Evolutionary conservation across 768 basidiomycete species (phyloP), one percentile per base, ranked within the genome.

Genomic region (Coprinellus micaceus): DNA sequence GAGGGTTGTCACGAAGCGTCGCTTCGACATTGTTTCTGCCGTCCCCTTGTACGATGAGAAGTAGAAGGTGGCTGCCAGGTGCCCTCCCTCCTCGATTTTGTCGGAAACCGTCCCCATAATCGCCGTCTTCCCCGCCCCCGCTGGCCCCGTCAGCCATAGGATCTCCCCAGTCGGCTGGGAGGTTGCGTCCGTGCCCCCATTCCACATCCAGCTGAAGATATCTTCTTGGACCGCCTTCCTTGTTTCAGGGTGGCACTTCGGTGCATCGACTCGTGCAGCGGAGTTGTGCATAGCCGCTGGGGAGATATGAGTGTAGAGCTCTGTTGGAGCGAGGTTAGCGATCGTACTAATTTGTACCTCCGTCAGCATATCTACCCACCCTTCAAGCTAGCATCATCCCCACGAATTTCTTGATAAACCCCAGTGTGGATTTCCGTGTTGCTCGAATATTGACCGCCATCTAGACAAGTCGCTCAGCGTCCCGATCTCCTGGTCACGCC

Each of bases 101-200:
- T 54, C 53, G 6, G 43, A 19, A 3, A 46, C 46, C 2, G 41
- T 54, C 28, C 44, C 41, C 28, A 26, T 12, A 6, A 54, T 12
- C 4, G 43, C 43, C 4, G 53, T 45, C n/a, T 54, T 54, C 29
- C 53, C 53, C 13, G 53, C 41, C 17, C 53, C 53, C 10, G 53
- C 53, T 3, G 53, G 26, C 17, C 53, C 53, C 29, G 41, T 47
- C 19, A 54, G 11, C n/a, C 53, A 54, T 4, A 54, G 45, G 43
- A 54, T 7, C 13, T 28, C 33, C 33, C 33, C 13, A 6, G 6
- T 13, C 33, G 6, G 6, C 33, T 33, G n/a, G n/a, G n/a, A n/a
- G n/a, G n/a, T n/a, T n/a, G n/a, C n/a, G 19, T 9, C 21, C n/a
- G 39, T n/a, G 11, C 2, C 22, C 15, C 24, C 51, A 17, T 21